phyloP scores from a whole-genome alignment of 2,329 filamentous ascomycete species.

The Furcasterigmium sp. region DNA sequence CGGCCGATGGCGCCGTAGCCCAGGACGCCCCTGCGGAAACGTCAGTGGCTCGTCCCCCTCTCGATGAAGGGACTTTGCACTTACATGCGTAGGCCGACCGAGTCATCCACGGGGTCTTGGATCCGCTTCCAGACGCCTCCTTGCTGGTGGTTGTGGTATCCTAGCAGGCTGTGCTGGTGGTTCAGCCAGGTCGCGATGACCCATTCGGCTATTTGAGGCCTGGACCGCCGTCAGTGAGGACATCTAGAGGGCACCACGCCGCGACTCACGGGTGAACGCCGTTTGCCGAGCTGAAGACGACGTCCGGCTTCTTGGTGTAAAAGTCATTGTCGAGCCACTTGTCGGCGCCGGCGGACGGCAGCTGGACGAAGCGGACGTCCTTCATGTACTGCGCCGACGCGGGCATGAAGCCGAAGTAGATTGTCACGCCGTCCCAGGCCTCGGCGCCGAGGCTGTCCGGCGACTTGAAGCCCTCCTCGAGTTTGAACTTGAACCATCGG shows the following conservation, averaged over 20 bases:
- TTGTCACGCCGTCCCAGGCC: constrained; percentile 33
- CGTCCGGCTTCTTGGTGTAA: constrained; percentile 24
- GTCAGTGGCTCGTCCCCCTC: too few relatives aligned
- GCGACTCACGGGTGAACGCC: constrained; percentile 36
- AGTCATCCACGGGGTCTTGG: constrained; percentile 29
- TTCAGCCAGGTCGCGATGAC: constrained; percentile 46
- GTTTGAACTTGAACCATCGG: constrained; percentile 22
- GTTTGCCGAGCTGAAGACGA: constrained; percentile 34
- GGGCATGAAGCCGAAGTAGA: constrained; percentile 26
- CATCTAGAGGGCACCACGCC: too few relatives aligned
- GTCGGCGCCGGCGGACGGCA: constrained; percentile 37
- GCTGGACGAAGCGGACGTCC: constrained; percentile 37
- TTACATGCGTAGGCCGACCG: constrained; percentile 44
- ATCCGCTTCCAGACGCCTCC: constrained; percentile 36
- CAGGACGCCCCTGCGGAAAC: constrained; percentile 37
- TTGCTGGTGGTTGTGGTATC: constrained; percentile 38
- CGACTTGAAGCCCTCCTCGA: constrained; percentile 10
- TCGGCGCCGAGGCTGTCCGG: constrained; percentile 22
- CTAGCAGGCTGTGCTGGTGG: constrained; percentile 38
- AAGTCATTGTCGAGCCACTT: constrained; percentile 27
- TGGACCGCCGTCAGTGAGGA: constrained; percentile 15
- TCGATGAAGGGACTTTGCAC: too few relatives aligned
- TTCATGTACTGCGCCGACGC: constrained; percentile 23
- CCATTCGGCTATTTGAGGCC: constrained; percentile 54
- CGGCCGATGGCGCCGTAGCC: constrained; percentile 51